phyloP scores from a whole-genome alignment of 2,329 filamentous ascomycete species.

The Monosporascus sp. region DNA sequence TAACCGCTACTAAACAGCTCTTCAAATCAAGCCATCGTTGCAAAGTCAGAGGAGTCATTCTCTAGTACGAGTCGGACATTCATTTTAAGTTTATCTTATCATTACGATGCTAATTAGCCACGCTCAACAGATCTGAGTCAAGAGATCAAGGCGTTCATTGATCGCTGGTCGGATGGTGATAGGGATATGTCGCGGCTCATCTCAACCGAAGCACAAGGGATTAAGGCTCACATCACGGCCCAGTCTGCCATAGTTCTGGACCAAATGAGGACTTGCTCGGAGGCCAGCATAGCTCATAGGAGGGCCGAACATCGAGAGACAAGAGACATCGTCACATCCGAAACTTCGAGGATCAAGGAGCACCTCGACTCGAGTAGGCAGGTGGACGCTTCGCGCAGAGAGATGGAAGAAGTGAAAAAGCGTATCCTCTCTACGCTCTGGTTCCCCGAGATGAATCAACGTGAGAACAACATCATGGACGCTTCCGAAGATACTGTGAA shows the following conservation, averaged over 20 bases:
- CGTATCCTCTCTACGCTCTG: slow-evolving; percentile 6
- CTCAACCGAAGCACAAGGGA: slow-evolving; percentile 1
- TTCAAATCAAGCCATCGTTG: slow-evolving; percentile 5
- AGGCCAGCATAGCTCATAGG: neutral
- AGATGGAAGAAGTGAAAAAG: neutral
- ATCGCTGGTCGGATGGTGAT: slow-evolving; percentile 7
- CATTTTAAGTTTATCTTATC: too few species aligned
- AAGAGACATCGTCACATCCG: neutral
- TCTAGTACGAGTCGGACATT: neutral
- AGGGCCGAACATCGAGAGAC: neutral
- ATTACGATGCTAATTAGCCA: neutral
- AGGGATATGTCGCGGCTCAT: slow-evolving; percentile 5
- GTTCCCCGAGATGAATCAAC: slow-evolving; percentile 10
- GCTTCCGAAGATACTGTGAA: slow-evolving; percentile 5
- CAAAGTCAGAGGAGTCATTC: slow-evolving; percentile 1
- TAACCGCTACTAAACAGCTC: neutral
- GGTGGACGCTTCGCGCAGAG: neutral
- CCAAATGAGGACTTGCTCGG: neutral
- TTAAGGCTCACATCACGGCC: slow-evolving; percentile 5
- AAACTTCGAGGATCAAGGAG: neutral
- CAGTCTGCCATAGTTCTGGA: neutral
- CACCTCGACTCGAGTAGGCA: neutral
- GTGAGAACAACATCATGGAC: slow-evolving; percentile 8
- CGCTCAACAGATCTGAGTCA: neutral
- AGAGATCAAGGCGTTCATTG: slow-evolving; percentile 4